A percentile compares a stretch with the other conserved stretches of the same genome.
Conservation (phyloP, 441 rosid species). For the Erodium chrysanthum region DNA sequence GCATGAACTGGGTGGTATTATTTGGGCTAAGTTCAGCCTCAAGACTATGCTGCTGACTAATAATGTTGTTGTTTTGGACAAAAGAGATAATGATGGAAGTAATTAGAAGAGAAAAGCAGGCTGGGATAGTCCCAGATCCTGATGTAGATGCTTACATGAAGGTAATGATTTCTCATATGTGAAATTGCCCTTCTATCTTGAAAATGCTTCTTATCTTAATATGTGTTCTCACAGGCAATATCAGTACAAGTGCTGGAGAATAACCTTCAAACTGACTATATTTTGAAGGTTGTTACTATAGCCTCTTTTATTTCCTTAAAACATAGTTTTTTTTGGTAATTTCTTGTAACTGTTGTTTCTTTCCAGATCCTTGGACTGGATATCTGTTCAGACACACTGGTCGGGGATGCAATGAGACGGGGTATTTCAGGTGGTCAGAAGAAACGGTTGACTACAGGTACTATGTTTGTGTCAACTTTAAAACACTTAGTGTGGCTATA, state of each 20-base stretch:
- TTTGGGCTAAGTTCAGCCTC: neutral
- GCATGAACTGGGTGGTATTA: neutral
- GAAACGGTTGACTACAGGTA: conserved; percentile 55
- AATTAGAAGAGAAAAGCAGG: conserved; percentile 41
- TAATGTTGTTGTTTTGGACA: conserved; percentile 1
- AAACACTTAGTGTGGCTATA: no score
- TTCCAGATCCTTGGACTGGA: conserved; percentile 55
- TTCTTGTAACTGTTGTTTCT: neutral
- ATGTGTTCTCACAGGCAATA: conserved; percentile 38
- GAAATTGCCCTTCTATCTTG: neutral
- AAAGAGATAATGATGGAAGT: conserved; percentile 49
- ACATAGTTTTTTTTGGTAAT: neutral
- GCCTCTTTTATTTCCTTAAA: neutral
- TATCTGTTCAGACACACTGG: conserved; percentile 39
- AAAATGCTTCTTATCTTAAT: neutral
- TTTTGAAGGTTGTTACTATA: conserved; percentile 41
- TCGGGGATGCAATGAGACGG: conserved; percentile 49
- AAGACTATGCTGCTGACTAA: neutral
- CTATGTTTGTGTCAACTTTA: neutral
- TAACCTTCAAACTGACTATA: conserved; percentile 63
- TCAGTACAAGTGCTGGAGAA: conserved; percentile 44
- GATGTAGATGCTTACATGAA: conserved; percentile 62
- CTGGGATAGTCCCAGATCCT: conserved; percentile 48
- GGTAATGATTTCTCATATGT: conserved; percentile 24
- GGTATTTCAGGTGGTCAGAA: conserved; percentile 62